phyloP scores from a whole-genome alignment of 2,329 filamentous ascomycete genomes.

The Diaporthe longicolla region DNA sequence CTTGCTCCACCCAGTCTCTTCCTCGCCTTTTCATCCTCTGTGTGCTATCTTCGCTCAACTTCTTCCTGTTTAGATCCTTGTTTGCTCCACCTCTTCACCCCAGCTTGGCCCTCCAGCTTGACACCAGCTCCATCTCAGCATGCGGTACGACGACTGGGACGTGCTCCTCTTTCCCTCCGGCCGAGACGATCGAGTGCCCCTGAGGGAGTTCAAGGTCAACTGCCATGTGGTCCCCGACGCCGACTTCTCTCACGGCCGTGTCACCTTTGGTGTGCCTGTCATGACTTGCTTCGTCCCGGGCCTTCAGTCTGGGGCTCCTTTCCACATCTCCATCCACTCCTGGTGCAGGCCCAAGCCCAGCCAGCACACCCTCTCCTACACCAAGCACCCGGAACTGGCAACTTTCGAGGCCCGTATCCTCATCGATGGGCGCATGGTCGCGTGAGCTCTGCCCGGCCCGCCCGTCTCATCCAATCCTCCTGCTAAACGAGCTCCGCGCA shows the following conservation, averaged over 20 bases:
- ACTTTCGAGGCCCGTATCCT: slow-evolving; percentile 77
- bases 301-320: slow-evolving; percentile 68
- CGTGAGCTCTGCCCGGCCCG: slow-evolving; percentile 62
- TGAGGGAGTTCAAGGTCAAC: slow-evolving; percentile 86
- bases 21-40: neutral
- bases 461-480: no score
- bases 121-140: slow-evolving; percentile 54
- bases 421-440: slow-evolving; percentile 75
- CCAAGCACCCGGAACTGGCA: slow-evolving; percentile 68
- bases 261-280: slow-evolving; percentile 69
- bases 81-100: slow-evolving; percentile 21
- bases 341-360: slow-evolving; percentile 76
- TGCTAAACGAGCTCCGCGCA: slow-evolving; percentile 48
- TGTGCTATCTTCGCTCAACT: neutral
- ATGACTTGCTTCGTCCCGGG: slow-evolving; percentile 81
- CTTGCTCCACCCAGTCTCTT: neutral
- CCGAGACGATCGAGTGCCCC: slow-evolving; percentile 73
- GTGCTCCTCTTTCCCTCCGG: slow-evolving; percentile 80
- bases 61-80: slow-evolving; percentile 2
- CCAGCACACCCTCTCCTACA: slow-evolving; percentile 68
- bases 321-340: slow-evolving; percentile 81
- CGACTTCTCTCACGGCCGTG: slow-evolving; percentile 67
- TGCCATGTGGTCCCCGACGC: slow-evolving; percentile 77
- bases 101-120: neutral
- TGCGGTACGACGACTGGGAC: slow-evolving; percentile 92